Conservation (phyloP, 257 asterid species). For the Perilla frutescens region DNA sequence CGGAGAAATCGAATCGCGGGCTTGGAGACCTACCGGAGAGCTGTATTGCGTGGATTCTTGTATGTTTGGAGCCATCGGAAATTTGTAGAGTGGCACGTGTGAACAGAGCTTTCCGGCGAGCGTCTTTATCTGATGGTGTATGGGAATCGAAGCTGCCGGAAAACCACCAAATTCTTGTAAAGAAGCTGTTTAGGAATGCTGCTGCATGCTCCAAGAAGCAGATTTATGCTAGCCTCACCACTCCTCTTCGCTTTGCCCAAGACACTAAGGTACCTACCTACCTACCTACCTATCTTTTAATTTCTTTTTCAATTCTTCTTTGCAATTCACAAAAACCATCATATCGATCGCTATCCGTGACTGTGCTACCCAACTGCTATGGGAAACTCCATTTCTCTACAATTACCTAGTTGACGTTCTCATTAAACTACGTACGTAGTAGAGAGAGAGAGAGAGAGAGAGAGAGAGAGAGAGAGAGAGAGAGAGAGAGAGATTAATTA, state of each 20-base stretch:
- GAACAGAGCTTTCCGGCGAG: constrained; percentile 45
- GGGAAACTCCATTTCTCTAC: no score
- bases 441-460: no score
- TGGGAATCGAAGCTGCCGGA: constrained; percentile 64
- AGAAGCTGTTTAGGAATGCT: constrained; percentile 30
- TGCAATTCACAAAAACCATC: no score
- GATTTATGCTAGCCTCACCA: constrained; percentile 43
- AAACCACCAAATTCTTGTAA: constrained; percentile 47
- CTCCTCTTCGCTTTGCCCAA: constrained; percentile 42
- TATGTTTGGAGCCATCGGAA: constrained; percentile 41
- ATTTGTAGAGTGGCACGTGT: constrained; percentile 49
- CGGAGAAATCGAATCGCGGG: constrained; percentile 6
- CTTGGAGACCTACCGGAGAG: constrained; percentile 61
- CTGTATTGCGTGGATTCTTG: constrained; percentile 57
- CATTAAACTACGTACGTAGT: no score
- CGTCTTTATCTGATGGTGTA: constrained; percentile 50
- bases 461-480: no score
- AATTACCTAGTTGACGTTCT: no score
- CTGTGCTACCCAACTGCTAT: no score
- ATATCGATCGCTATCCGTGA: no score
- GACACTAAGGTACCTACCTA: constrained; percentile 46
- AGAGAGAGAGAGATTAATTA: no score
- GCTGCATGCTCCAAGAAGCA: constrained; percentile 42
- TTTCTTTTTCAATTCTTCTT: no score
- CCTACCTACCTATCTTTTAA: no score